Conservation (phyloP, 2,329 filamentous ascomycete species). For the Aaosphaeria arxii region DNA sequence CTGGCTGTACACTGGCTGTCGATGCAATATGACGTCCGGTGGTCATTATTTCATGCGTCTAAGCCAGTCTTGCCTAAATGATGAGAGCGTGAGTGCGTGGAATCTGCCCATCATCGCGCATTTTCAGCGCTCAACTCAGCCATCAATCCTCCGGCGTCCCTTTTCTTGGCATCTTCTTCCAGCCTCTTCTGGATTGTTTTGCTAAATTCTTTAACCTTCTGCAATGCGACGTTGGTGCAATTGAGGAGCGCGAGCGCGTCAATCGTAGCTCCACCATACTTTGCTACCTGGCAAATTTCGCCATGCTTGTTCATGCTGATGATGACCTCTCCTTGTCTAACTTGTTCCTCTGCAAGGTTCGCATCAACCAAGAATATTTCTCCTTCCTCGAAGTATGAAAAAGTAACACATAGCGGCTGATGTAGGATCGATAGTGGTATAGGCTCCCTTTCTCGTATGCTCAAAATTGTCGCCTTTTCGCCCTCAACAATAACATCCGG, state of each 20-base stretch:
- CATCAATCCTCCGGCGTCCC: conserved; percentile 74
- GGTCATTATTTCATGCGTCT: neutral
- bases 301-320: conserved; percentile 87
- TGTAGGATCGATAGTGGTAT: conserved; percentile 89
- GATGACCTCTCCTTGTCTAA: conserved; percentile 69
- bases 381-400: conserved; percentile 76
- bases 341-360: conserved; percentile 71
- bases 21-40: too few relatives aligned
- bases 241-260: conserved; percentile 76
- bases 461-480: conserved; percentile 80
- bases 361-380: conserved; percentile 72
- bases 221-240: conserved; percentile 70
- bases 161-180: conserved; percentile 72
- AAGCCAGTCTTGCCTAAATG: neutral
- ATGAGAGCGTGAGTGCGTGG: neutral
- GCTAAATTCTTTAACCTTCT: conserved; percentile 78
- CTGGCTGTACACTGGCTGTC: too few relatives aligned
- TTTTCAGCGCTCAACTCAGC: conserved; percentile 83
- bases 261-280: conserved; percentile 79
- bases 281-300: conserved; percentile 87
- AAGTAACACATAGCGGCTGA: conserved; percentile 86
- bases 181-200: conserved; percentile 69
- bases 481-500: conserved; percentile 86
- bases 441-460: conserved; percentile 79
- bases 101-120: conserved; percentile 56